Evolutionary conservation across 2,329 filamentous ascomycete genomes (phyloP), one percentile per base, ranked within the genome.

Genomic region (Macrophomina phaseolina): DNA sequence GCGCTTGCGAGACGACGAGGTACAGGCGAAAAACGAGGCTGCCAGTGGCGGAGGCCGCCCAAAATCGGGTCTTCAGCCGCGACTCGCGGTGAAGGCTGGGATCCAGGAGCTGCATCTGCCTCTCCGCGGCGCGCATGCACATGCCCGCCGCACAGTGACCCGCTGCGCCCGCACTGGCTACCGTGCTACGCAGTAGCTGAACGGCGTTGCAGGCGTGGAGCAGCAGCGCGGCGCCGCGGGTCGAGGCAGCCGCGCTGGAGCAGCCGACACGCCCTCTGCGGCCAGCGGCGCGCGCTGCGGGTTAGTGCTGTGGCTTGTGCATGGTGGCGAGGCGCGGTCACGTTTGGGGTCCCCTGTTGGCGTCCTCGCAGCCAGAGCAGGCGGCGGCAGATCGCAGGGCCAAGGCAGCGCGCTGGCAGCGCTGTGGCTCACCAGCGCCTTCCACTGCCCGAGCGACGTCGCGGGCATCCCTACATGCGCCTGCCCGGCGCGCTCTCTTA

Each of bases 71-170:
- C 56, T 48, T 32, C 12, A 28, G 28, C 56, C 56, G 42, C 56
- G 56, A 61, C 28, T 36, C 42, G 56, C 56, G 56, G 56, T 61
- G 56, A 48, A 34, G 7, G 51, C 51, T 48, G 56, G 56, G 36
- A 30, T 40, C 14, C 51, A 30, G 30, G 53, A 42, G n/a, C 18
- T 40, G 36, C 36, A 58, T 9, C 36, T 28, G 18, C 23, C 48
- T 51, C 48, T 32, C 23, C 48, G 52, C 52, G 18, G 40, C 14
- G 30, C 30, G 30, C 51, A 32, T 32, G 28, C 30, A 16, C 52
- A n/a, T 11, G 52, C 30, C 30, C 30, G 51, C 14, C 16, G 56
- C 56, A 49, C 58, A 61, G 7, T 45, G 42, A 14, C 42, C 42
- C 42, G 42, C 42, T 1, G 32, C 30, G 42, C 32, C 30, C 30